A percentile compares a stretch with the other conserved stretches of the same genome.
Evolutionary conservation across 352 stramenopile species (phyloP).

Genomic region (Globisporangium parvum): DNA sequence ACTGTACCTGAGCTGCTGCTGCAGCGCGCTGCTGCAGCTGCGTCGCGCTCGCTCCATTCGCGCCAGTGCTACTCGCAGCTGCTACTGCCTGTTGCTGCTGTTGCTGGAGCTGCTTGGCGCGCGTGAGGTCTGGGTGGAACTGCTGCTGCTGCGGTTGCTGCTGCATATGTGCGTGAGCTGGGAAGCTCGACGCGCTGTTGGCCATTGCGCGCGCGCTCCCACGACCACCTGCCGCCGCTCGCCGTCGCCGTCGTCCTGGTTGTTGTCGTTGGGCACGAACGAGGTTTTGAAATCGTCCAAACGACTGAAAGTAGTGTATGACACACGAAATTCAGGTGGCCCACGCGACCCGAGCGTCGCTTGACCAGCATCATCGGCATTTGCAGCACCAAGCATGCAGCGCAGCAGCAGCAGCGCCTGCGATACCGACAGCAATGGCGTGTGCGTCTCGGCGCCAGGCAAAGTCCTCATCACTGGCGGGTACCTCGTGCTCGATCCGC

Average conservation of each 20-base stretch:
- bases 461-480: constrained; percentile 96
- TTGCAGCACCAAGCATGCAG: not conserved
- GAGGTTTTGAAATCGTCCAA: no score
- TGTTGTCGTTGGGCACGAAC: no score
- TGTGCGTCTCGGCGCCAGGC: constrained; percentile 90
- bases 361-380: not conserved
- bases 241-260: no score
- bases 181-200: not conserved
- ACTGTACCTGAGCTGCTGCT: not conserved
- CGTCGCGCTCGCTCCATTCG: not conserved
- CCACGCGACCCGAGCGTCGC: no score
- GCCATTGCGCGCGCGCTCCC: not conserved
- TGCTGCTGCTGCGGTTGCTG: constrained; percentile 1
- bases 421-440: not conserved
- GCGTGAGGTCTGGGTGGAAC: not conserved
- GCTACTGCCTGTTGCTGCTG: not conserved
- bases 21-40: constrained; percentile 1
- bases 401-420: not conserved
- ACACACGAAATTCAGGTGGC: no score
- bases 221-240: no score
- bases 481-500: constrained; percentile 93
- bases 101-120: not conserved
- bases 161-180: not conserved
- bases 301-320: no score
- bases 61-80: not conserved